Percentiles rank a stretch among this genome's conserved stretches.
phyloP scores from a whole-genome alignment of 768 basidiomycete genomes.

The Serendipita sp. region DNA sequence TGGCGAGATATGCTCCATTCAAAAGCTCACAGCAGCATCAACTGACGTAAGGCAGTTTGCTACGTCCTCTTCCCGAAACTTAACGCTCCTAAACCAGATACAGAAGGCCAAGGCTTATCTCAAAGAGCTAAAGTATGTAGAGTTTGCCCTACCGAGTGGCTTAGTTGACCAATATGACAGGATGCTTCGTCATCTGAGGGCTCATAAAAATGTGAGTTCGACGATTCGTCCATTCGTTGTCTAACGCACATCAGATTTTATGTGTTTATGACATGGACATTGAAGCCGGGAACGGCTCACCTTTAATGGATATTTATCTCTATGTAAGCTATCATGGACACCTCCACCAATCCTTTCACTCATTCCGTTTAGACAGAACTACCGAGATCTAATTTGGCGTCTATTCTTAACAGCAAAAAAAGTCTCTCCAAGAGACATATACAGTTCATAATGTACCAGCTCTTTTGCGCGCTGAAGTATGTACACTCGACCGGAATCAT shows the following conservation, averaged over 20 bases:
- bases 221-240: background rate
- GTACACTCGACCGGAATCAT: constrained; percentile 1
- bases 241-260: background rate
- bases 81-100: background rate
- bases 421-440: background rate
- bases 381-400: background rate
- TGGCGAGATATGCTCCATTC: background rate
- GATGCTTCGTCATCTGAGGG: constrained; percentile 3
- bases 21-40: background rate
- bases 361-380: background rate
- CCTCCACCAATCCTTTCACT: background rate
- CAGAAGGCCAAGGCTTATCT: background rate
- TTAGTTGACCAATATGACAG: background rate
- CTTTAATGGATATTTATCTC: background rate
- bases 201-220: background rate
- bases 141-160: background rate
- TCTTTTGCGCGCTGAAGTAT: background rate
- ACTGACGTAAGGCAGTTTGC: background rate
- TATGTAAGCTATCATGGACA: background rate
- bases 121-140: background rate
- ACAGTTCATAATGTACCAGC: background rate
- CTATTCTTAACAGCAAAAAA: background rate
- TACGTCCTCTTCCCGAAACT: too few relatives aligned
- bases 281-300: background rate
- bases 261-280: background rate